Conservation (phyloP, 345 rosid genomes). For the Erucastrum elatum region DNA sequence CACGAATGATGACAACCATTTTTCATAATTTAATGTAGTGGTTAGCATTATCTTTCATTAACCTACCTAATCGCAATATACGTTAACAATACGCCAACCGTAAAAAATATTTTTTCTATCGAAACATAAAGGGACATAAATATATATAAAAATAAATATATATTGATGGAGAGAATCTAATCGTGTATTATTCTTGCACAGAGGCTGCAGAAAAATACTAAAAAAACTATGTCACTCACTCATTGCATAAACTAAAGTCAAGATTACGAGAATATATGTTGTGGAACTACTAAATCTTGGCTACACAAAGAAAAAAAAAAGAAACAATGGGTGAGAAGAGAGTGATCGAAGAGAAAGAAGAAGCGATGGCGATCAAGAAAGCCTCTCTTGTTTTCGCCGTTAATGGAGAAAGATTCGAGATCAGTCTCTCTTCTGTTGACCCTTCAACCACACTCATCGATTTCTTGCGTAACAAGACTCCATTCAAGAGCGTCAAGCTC, state of each 20-base stretch:
- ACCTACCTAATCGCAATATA: neutral
- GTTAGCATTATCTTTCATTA: neutral
- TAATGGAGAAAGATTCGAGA: conserved; percentile 73
- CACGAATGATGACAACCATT: neutral
- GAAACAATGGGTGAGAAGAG: conserved; percentile 1
- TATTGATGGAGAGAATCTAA: neutral
- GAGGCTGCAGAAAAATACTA: neutral
- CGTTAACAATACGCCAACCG: neutral
- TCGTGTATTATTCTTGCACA: neutral
- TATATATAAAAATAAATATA: too few species aligned
- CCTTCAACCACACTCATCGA: conserved; percentile 84
- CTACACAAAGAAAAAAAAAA: neutral
- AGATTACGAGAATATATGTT: neutral
- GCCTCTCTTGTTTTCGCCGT: conserved; percentile 64
- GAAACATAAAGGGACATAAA: neutral
- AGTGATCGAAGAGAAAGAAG: conserved; percentile 19
- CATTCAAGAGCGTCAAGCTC: conserved; percentile 84
- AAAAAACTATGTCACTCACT: neutral
- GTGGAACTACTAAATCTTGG: neutral
- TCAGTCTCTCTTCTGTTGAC: conserved; percentile 48
- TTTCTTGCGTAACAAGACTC: conserved; percentile 69
- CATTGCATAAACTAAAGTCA: neutral
- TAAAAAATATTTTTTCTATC: neutral
- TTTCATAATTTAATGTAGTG: neutral
- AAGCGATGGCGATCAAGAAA: conserved; percentile 22